Percentiles rank a stretch among this genome's conserved stretches.
Evolutionary conservation across 192 early-diverging fungal species (phyloP).

Genomic region (Coemansia sp.): DNA sequence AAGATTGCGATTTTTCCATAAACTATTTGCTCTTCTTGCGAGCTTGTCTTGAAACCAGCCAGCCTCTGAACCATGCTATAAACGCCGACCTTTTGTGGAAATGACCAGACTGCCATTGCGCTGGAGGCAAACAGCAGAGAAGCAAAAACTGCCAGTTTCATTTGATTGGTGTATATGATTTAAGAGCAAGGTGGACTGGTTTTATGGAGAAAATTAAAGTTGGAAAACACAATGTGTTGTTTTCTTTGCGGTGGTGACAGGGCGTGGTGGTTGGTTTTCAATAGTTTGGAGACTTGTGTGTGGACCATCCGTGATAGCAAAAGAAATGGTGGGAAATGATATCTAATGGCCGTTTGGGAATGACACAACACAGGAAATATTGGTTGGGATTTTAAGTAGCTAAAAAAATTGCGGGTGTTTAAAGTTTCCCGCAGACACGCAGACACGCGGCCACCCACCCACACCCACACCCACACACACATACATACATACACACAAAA

Average conservation of each 20-base stretch:
- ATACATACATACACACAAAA: too few species aligned
- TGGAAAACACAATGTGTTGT: background rate
- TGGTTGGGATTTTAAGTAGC: too few species aligned
- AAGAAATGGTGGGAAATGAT: too few species aligned
- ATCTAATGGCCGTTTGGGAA: too few species aligned
- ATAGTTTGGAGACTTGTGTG: too few species aligned
- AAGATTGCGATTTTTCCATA: slow-evolving; percentile 31
- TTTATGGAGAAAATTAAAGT: background rate
- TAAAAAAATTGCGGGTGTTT: too few species aligned
- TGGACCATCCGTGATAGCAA: too few species aligned
- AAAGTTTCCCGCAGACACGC: too few species aligned
- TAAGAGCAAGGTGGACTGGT: background rate
- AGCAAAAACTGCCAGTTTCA: background rate
- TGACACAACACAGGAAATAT: too few species aligned
- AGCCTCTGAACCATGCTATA: slow-evolving; percentile 35
- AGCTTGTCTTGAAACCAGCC: slow-evolving; percentile 12
- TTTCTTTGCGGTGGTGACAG: too few species aligned
- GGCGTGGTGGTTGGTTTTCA: background rate
- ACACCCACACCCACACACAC: too few species aligned
- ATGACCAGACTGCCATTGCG: slow-evolving; percentile 11
- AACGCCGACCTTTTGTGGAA: slow-evolving; percentile 25
- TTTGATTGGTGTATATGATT: background rate
- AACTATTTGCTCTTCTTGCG: slow-evolving; percentile 24
- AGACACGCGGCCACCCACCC: too few species aligned
- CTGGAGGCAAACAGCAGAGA: slow-evolving; percentile 6